Base-by-base conservation (phyloP, 768 basidiomycete genomes). In the Tricholoma matsutake region DNA sequence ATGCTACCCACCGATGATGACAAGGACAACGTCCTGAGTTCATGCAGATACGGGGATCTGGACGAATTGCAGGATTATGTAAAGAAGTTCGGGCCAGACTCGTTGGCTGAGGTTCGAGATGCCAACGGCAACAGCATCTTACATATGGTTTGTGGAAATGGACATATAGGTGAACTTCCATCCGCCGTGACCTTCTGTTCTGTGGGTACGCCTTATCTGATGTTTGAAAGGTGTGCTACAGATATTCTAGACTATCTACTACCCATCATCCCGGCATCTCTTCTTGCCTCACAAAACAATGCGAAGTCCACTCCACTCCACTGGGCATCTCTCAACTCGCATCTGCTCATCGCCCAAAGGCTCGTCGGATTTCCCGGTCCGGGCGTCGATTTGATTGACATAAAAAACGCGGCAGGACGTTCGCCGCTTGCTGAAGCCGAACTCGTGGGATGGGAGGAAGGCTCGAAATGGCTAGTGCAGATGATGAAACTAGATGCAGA, bases 141-240 rank as follows among this genome's bases (percentile, higher is more conserved):
- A 39, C 95, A 97, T 72, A 96, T 96, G 94, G 79, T 83, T 13
- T 86, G 85, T 59, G 95, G 83, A 1, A 98, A 98, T 73, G 95
- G 95, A 0, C 95, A 97, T 79, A 66, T 78, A 76, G 92, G 95
- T 96, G 63, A 77, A 45, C 25, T 34, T 54, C 62, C 37, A 61
- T 57, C 52, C 29, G 9, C 52, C 29, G 9, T 61, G 54, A 61
- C 53, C 49, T 56, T 57, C 56, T 20, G 18, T 25, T 49, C 47
- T 51, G 34, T 60, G 54, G 53, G 49, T 59, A 37, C 56, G 43
- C 57, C 54, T 65, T 34, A 68, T 70, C 79, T 80, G 73, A 83
- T 75, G 68, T 74, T 70, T 74, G 72, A 73, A 82, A 85, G 82
- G 69, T 67, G 63, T 70, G 58, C 62, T 66, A 54, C 75, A 96